Conservation (phyloP, 768 basidiomycete genomes). For the Hemileccinum rubropunctum region DNA sequence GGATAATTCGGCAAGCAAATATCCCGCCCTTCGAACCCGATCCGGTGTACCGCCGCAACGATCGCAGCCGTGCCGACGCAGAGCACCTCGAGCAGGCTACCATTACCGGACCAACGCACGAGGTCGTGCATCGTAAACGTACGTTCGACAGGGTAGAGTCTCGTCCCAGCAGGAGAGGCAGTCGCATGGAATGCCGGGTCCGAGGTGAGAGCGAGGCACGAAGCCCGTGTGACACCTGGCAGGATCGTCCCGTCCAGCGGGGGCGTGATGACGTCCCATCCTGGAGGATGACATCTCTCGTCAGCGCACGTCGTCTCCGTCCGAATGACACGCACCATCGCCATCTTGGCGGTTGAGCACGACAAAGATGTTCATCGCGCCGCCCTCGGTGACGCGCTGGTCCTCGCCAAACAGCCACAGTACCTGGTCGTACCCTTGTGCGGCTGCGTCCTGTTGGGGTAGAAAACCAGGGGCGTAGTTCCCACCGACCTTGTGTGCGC, state of each 20-base stretch:
- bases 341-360: slow-evolving; percentile 60
- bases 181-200: slow-evolving; percentile 51
- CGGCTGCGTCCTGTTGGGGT: slow-evolving; percentile 63
- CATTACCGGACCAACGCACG: slow-evolving; percentile 52
- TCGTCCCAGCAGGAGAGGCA: slow-evolving; percentile 8
- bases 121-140: slow-evolving; percentile 62
- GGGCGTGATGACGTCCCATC: slow-evolving; percentile 82
- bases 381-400: slow-evolving; percentile 53
- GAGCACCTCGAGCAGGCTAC: slow-evolving; percentile 76
- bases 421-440: slow-evolving; percentile 72
- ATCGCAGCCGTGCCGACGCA: slow-evolving; percentile 83
- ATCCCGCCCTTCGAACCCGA: slow-evolving; percentile 70
- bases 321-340: slow-evolving; percentile 31
- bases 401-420: slow-evolving; percentile 74
- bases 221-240: slow-evolving; percentile 88
- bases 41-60: slow-evolving; percentile 66
- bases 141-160: slow-evolving; percentile 52
- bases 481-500: slow-evolving; percentile 57
- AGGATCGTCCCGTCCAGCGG: slow-evolving; percentile 90
- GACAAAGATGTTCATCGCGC: slow-evolving; percentile 81
- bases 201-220: slow-evolving; percentile 67
- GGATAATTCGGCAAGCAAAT: slow-evolving; percentile 58
- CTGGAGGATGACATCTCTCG: slow-evolving; percentile 41
- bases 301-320: background rate
- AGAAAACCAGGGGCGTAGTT: slow-evolving; percentile 63